Percentiles rank a stretch among this genome's conserved stretches.
phyloP scores from a whole-genome alignment of 192 early-diverging fungal species.

The Linnemannia schmuckeri region DNA sequence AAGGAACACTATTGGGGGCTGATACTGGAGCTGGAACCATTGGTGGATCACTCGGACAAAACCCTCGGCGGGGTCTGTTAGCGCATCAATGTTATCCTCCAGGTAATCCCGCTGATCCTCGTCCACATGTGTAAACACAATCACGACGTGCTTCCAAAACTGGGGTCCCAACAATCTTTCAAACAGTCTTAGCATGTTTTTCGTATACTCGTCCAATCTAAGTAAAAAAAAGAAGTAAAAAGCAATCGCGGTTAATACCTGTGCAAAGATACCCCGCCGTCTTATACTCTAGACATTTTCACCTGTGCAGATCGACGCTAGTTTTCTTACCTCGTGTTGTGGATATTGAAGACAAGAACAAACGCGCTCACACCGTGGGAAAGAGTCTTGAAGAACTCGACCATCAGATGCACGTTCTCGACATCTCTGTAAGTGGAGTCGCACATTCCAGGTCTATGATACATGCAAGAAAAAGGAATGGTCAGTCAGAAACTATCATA shows the following conservation, averaged over 20 bases:
- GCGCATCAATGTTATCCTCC: slow-evolving; percentile 60
- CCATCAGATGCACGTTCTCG: slow-evolving; percentile 61
- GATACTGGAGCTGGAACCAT: slow-evolving; percentile 58
- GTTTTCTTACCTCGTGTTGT: slow-evolving; percentile 62
- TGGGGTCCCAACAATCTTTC: slow-evolving; percentile 61
- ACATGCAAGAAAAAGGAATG: neutral
- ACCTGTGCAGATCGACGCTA: neutral
- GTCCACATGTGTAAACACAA: slow-evolving; percentile 69
- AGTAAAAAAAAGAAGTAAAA: neutral
- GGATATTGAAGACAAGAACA: slow-evolving; percentile 65
- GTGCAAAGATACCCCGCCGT: neutral
- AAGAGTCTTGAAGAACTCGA: slow-evolving; percentile 64
- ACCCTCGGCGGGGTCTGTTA: slow-evolving; percentile 59
- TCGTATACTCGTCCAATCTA: slow-evolving; percentile 67
- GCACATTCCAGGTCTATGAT: slow-evolving; percentile 60
- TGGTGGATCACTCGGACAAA: slow-evolving; percentile 62
- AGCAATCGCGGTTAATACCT: neutral
- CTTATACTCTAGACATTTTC: neutral
- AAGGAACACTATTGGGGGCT: slow-evolving; percentile 62
- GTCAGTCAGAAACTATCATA: neutral
- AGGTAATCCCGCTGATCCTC: slow-evolving; percentile 61
- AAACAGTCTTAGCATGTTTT: slow-evolving; percentile 65
- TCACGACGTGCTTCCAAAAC: slow-evolving; percentile 67
- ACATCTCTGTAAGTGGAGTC: slow-evolving; percentile 61
- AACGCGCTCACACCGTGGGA: slow-evolving; percentile 68